These are phyloP conservation scores for Colletotrichum gloeosporioides DNA, from an alignment of 2,329 filamentous ascomycete species.

Conservation along the genomic window DNA sequence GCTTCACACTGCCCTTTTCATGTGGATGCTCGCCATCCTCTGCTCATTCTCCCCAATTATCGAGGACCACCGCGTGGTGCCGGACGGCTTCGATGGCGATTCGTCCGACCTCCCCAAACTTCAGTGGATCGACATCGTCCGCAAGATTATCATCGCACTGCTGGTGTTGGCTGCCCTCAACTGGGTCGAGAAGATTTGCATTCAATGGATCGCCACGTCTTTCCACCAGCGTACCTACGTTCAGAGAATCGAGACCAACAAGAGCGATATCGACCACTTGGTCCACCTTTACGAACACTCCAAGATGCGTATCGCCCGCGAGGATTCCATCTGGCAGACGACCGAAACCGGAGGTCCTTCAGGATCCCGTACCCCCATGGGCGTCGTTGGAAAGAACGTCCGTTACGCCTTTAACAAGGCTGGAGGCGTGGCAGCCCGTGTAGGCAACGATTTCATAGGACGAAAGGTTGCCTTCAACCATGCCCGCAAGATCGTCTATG, in stretches of 20 bases:
- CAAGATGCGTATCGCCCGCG: conserved; percentile 71
- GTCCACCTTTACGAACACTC: conserved; percentile 70
- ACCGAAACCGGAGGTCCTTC: conserved; percentile 45
- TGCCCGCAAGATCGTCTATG: conserved; percentile 82
- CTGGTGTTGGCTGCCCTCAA: conserved; percentile 84
- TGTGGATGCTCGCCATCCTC: conserved; percentile 89
- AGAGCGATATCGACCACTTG: conserved; percentile 77
- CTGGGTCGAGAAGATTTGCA: conserved; percentile 89
- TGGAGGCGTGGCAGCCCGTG: conserved; percentile 81
- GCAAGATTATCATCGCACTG: conserved; percentile 86
- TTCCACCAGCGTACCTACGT: conserved; percentile 93
- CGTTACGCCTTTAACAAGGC: conserved; percentile 79
- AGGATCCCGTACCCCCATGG: conserved; percentile 76
- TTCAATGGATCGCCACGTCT: conserved; percentile 91
- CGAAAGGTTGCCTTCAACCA: conserved; percentile 74
- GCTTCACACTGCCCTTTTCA: conserved; percentile 82
- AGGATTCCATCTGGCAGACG: conserved; percentile 54
- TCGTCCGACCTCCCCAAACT: conserved; percentile 40
- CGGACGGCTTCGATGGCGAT: conserved; percentile 44
- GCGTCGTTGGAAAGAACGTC: conserved; percentile 75
- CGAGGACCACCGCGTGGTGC: conserved; percentile 57
- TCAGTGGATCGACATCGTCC: conserved; percentile 78
- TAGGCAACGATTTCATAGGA: conserved; percentile 92
- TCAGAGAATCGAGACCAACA: conserved; percentile 89
- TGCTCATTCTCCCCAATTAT: conserved; percentile 87